Percentiles rank a stretch among this genome's conserved stretches.
phyloP scores from a whole-genome alignment of 2,329 filamentous ascomycete genomes.

The Penicillium sp. region DNA sequence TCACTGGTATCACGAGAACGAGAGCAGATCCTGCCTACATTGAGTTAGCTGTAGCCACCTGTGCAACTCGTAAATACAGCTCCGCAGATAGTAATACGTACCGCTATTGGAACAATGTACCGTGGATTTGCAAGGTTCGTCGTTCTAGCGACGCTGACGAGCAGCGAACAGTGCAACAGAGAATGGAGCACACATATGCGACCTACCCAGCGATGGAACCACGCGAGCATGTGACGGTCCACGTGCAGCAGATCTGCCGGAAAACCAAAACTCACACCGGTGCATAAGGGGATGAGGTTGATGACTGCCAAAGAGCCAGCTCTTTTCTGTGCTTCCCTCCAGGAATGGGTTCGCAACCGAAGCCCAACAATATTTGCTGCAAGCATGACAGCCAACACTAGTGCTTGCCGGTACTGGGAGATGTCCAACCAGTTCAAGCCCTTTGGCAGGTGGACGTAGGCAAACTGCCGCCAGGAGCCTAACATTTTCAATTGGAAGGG shows the following conservation, averaged over 20 bases:
- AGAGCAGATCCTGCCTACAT: background rate
- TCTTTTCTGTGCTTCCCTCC: background rate
- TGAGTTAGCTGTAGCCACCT: background rate
- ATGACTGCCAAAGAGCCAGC: conserved; percentile 1
- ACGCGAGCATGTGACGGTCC: background rate
- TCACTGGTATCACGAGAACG: background rate
- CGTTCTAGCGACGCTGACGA: background rate
- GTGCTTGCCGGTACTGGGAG: background rate
- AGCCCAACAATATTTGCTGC: background rate
- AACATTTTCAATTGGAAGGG: background rate
- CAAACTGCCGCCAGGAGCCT: background rate
- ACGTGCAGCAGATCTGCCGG: background rate
- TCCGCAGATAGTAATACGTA: background rate
- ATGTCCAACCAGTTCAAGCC: background rate
- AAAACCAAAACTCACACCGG: background rate
- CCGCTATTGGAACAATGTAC: background rate
- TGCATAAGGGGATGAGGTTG: background rate
- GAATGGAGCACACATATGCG: background rate
- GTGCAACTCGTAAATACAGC: too few relatives aligned
- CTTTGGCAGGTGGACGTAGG: background rate
- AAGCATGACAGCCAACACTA: background rate
- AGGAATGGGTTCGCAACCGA: background rate
- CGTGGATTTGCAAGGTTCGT: background rate
- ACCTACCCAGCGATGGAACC: conserved; percentile 2
- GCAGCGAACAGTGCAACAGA: background rate